These are phyloP conservation scores for Abrus precatorius DNA, from an alignment of 306 rosid species.

Conservation along the genomic window DNA sequence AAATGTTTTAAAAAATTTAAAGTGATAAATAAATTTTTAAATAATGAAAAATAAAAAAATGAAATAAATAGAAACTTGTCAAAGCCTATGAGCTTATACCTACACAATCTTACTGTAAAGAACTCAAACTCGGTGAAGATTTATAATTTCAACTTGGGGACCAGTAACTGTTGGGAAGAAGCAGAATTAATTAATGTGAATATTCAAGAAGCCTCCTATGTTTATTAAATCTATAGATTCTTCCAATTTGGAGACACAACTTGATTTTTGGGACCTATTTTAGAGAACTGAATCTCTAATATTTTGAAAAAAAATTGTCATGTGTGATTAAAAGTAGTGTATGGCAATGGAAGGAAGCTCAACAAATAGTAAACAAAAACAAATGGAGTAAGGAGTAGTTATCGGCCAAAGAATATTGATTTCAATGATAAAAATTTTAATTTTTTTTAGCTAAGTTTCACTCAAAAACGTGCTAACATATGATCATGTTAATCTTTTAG, in stretches of 20 bases:
- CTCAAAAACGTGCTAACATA: background rate
- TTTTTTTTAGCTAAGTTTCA: background rate
- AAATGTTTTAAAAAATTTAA: too few relatives aligned
- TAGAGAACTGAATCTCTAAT: background rate
- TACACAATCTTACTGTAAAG: conserved; percentile 14
- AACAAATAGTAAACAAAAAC: conserved; percentile 8
- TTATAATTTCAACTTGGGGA: conserved; percentile 25
- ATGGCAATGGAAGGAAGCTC: background rate
- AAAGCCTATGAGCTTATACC: background rate
- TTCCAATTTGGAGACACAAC: conserved; percentile 23
- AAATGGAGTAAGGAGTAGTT: background rate
- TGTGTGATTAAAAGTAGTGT: background rate
- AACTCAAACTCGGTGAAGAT: conserved; percentile 4
- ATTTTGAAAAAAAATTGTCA: background rate
- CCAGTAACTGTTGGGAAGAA: conserved; percentile 25
- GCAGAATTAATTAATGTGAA: background rate
- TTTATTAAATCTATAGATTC: conserved; percentile 9
- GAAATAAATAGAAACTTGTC: too few relatives aligned
- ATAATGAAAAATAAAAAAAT: too few relatives aligned
- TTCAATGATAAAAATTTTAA: conserved; percentile 1
- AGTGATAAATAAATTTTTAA: too few relatives aligned
- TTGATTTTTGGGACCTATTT: background rate
- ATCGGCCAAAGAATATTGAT: background rate
- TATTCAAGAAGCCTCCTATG: background rate
- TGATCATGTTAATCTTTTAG: conserved; percentile 6